phyloP scores from a whole-genome alignment of 345 rosid species.

The Gossypium bickii region DNA sequence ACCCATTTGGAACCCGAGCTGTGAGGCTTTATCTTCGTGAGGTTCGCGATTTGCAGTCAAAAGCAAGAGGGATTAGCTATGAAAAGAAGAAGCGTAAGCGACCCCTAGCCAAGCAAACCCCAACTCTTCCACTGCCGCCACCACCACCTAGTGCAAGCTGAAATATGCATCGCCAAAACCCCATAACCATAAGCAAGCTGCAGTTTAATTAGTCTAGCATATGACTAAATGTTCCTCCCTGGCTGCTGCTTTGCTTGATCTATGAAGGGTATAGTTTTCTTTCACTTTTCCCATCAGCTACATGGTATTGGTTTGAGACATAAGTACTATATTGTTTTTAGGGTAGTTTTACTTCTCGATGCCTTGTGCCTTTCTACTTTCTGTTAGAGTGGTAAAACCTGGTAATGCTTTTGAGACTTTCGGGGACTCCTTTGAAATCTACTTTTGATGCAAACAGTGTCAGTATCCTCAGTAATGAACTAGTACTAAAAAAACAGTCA shows the following conservation, averaged over 20 bases:
- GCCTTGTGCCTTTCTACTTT: background rate
- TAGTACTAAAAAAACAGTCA: constrained; percentile 18
- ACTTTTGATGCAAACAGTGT: constrained; percentile 36
- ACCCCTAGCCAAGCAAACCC: constrained; percentile 37
- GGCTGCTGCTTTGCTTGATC: background rate
- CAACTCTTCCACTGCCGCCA: constrained; percentile 26
- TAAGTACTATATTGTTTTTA: background rate
- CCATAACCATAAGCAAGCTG: too few species aligned
- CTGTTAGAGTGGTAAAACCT: background rate
- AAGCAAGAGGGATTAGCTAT: constrained; percentile 68
- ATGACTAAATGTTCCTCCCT: background rate
- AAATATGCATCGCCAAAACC: background rate
- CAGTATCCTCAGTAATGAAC: constrained; percentile 20
- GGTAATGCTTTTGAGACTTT: constrained; percentile 23
- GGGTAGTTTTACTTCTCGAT: constrained; percentile 8
- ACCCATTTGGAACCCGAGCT: constrained; percentile 66
- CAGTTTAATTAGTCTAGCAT: too few species aligned
- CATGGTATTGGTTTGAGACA: background rate
- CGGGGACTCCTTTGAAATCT: constrained; percentile 22
- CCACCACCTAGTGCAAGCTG: constrained; percentile 36
- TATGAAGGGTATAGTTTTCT: background rate
- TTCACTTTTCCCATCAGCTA: background rate
- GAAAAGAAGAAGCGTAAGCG: constrained; percentile 75
- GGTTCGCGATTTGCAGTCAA: constrained; percentile 63
- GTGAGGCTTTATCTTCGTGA: constrained; percentile 62